These are phyloP conservation scores for fission yeast (Schizosaccharomyces pombe) DNA, from an alignment of 805 yeast genomes.

Conservation along the genomic window DNA sequence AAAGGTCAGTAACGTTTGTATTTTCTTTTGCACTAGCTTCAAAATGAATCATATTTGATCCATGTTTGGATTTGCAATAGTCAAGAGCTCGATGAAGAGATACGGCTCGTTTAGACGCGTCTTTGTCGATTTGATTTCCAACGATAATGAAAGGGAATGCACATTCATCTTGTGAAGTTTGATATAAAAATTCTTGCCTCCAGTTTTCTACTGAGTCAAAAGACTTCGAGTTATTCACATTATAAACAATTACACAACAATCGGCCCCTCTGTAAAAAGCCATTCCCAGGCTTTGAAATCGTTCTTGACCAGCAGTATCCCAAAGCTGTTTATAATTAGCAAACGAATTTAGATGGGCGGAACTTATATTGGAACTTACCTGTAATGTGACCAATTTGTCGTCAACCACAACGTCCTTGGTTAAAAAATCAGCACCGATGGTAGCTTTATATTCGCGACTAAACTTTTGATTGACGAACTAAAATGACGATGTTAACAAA, in stretches of 20 bases:
- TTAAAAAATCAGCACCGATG: constrained; percentile 88
- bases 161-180: constrained; percentile 80
- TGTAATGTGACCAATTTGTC: constrained; percentile 53
- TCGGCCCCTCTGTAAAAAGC: constrained; percentile 96
- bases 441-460: constrained; percentile 92
- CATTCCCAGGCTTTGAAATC: constrained; percentile 88
- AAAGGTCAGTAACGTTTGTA: constrained; percentile 82
- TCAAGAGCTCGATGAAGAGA: constrained; percentile 36
- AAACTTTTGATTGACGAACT: constrained; percentile 83
- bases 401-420: constrained; percentile 72
- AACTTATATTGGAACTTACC: constrained; percentile 6
- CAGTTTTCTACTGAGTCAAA: constrained; percentile 73
- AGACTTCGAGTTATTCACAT: constrained; percentile 82
- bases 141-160: constrained; percentile 86
- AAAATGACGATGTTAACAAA: not conserved
- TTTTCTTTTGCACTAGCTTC: constrained; percentile 97
- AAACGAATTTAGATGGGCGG: not conserved
- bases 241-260: constrained; percentile 88
- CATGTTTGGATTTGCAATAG: constrained; percentile 27
- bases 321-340: constrained; percentile 26
- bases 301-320: constrained; percentile 98
- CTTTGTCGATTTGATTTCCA: constrained; percentile 88
- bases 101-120: constrained; percentile 64
- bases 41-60: constrained; percentile 68
- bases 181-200: constrained; percentile 87